Evolutionary conservation across 23 red algal species (phyloP).

Genomic region (Gracilaria domingensis): DNA sequence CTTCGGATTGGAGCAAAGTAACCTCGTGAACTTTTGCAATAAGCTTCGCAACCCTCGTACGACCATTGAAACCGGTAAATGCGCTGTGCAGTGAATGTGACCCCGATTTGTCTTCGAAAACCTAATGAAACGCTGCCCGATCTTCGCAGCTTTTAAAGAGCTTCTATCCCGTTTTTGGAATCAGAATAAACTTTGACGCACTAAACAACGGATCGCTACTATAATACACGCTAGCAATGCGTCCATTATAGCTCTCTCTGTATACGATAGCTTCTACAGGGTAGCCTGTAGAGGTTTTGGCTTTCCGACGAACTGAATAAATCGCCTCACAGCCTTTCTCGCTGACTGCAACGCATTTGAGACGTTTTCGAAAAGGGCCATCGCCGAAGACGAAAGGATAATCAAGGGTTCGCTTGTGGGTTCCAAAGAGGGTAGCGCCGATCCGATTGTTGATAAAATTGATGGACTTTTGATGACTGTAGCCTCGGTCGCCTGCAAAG

Average conservation of each 20-base stretch:
- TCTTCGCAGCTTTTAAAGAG: not conserved
- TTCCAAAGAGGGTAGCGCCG: not conserved
- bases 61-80: not conserved
- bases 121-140: not conserved
- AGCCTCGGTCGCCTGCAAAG: conserved; percentile 18
- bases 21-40: conserved; percentile 6
- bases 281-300: not conserved
- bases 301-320: not conserved
- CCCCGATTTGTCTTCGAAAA: too few relatives aligned
- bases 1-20: conserved; percentile 19
- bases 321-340: not conserved
- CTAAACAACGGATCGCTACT: conserved; percentile 5
- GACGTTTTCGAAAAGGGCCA: not conserved
- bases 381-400: conserved; percentile 31
- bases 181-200: conserved; percentile 1
- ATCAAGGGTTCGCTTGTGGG: not conserved
- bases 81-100: not conserved
- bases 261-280: not conserved
- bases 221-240: conserved; percentile 6
- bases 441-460: conserved; percentile 1
- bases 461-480: not conserved
- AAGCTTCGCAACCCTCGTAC: not conserved
- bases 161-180: not conserved
- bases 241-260: conserved; percentile 1
- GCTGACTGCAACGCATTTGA: not conserved